Evolutionary conservation across 2,329 filamentous ascomycete genomes (phyloP).

Genomic region (Lachnellula arida): DNA sequence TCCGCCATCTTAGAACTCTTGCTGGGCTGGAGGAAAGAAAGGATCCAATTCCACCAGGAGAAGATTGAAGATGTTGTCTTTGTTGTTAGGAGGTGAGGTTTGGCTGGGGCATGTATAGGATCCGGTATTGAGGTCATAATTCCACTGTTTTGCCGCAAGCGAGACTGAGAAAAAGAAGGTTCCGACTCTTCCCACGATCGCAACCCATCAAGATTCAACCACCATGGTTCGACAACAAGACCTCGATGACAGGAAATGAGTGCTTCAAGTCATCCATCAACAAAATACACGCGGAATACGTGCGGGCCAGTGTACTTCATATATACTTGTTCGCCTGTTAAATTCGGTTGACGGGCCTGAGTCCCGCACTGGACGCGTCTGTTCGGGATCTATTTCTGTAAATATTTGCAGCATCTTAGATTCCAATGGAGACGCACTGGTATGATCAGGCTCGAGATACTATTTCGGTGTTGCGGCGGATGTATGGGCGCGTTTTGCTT

Average conservation of each 20-base stretch:
- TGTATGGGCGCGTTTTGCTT: background rate
- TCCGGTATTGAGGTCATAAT: background rate
- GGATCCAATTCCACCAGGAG: conserved; percentile 13
- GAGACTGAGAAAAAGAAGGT: no score
- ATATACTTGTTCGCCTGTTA: background rate
- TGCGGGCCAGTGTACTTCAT: background rate
- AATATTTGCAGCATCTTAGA: background rate
- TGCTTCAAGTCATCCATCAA: no score
- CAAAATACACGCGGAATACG: background rate
- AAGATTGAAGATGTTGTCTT: conserved; percentile 1
- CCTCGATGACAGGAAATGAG: no score
- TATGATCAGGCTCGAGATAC: no score
- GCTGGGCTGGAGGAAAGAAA: conserved; percentile 9
- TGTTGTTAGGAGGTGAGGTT: conserved; percentile 2
- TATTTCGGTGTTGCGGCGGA: no score
- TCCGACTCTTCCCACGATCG: no score
- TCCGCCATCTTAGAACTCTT: conserved; percentile 14
- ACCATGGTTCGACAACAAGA: no score
- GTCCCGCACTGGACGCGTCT: conserved; percentile 2
- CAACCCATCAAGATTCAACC: no score
- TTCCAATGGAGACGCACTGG: no score
- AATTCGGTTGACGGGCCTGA: conserved; percentile 11
- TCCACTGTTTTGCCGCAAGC: background rate
- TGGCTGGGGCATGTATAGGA: background rate
- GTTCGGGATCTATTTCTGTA: background rate